Evolutionary conservation across 805 yeast species (phyloP), one percentile per base, ranked within the genome.

Genomic region (Cyberlindnera mrakii): DNA sequence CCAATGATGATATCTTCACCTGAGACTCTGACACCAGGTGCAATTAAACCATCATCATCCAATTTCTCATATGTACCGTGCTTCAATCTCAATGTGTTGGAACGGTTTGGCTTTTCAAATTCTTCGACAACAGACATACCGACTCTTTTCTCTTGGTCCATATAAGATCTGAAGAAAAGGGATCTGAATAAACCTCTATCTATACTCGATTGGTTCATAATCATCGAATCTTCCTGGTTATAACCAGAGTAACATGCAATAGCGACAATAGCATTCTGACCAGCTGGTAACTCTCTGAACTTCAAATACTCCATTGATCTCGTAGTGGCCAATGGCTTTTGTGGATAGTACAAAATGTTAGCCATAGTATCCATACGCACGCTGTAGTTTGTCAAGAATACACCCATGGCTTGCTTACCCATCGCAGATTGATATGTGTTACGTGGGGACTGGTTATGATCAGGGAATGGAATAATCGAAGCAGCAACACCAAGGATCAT

Each of bases 321-420:
- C 17, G 99, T 93, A 27, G 97, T 93, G 40, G 98, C 99, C 62
- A 93, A 72, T 14, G 99, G 99, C 65, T 93, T 93, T 64, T 93
- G 99, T 33, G 99, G 99, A 62, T 93, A 93, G 63, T 93, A 93
- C 54, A 93, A 74, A 56, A 93, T 91, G 62, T 93, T 93, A 9
- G 99, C 97, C 99, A 93, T 93, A 1, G 99, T 93, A 67, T 93
- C 99, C 99, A 93, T 93, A 70, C 99, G 86, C 41, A 91, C 96
- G 46, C 83, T 78, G 65, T 91, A 93, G 62, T 93, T 93, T 5
- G 99, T 93, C 58, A 91, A 75, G 66, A 86, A 91, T 9, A 93
- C 98, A 63, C 99, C 99, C 99, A 93, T 93, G 45, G 99, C 99
- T 71, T 93, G 99, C 68, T 93, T 93, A 80, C 99, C 99, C 99